Evolutionary conservation across 75 land plant species (phyloP).

Genomic region (Picea sitchensis): DNA sequence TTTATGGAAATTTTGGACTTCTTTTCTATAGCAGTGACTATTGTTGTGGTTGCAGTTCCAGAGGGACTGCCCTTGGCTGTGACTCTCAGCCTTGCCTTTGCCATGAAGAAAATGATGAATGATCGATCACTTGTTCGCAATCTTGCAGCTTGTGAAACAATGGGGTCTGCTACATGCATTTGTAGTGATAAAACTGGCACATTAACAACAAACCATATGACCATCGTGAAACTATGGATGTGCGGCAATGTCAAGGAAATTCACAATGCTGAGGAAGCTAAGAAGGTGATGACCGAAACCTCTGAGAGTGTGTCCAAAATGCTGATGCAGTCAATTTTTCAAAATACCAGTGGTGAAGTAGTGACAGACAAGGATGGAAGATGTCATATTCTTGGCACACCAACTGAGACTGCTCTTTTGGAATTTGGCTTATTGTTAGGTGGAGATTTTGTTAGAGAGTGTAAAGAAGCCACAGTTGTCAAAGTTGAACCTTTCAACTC

Average conservation of each 20-base stretch:
- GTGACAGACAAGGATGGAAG: constrained; percentile 52
- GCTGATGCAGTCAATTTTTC: constrained; percentile 65
- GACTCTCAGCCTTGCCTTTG: constrained; percentile 92
- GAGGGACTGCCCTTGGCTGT: constrained; percentile 98
- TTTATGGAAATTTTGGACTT: constrained; percentile 60
- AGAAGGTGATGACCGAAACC: constrained; percentile 22
- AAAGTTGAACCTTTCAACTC: constrained; percentile 94
- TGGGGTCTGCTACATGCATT: constrained; percentile 92
- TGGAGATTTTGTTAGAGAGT: constrained; percentile 64
- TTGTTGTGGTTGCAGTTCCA: constrained; percentile 98
- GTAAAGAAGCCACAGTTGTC: constrained; percentile 46
- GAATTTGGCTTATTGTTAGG: constrained; percentile 79
- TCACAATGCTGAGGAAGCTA: constrained; percentile 16
- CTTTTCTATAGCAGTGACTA: constrained; percentile 88
- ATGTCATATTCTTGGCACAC: constrained; percentile 62
- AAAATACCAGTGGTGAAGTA: constrained; percentile 84
- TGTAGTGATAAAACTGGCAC: constrained; percentile 98
- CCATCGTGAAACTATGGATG: constrained; percentile 77
- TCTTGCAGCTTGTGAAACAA: constrained; percentile 96
- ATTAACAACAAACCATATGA: constrained; percentile 89
- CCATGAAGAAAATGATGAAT: constrained; percentile 99
- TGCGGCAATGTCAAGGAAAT: constrained; percentile 54
- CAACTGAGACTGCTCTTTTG: constrained; percentile 89
- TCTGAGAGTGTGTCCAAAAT: constrained; percentile 34
- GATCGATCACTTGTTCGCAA: constrained; percentile 90